Evolutionary conservation across 495 filamentous ascomycete genomes (phyloP).

Genomic region (Paragyromitra xinjiangensis): DNA sequence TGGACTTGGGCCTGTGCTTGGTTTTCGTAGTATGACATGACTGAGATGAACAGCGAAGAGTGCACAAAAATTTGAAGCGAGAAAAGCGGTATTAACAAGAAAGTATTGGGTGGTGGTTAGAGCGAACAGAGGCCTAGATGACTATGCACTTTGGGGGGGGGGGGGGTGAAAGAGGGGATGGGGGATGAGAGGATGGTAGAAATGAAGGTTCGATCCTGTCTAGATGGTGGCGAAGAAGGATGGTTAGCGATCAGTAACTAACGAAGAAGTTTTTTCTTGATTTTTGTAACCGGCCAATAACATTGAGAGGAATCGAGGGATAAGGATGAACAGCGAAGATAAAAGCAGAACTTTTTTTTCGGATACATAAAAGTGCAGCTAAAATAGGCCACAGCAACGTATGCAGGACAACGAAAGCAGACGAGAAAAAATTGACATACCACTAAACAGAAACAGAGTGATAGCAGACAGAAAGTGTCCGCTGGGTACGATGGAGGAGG

Average conservation of each 20-base stretch:
- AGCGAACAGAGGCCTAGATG: conserved; percentile 37
- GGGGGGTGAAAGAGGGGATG: conserved; percentile 44
- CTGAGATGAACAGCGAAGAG: conserved; percentile 48
- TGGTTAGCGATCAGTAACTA: conserved; percentile 46
- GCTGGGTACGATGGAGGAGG: conserved; percentile 33
- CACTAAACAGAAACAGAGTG: conserved; percentile 47
- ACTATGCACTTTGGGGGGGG: conserved; percentile 17
- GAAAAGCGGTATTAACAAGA: conserved; percentile 37
- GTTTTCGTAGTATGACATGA: conserved; percentile 92
- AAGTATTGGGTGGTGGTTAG: conserved; percentile 16
- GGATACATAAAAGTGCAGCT: conserved; percentile 47
- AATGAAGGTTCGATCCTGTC: conserved; percentile 52
- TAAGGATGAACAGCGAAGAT: conserved; percentile 49
- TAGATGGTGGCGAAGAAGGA: conserved; percentile 40
- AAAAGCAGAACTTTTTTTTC: conserved; percentile 45
- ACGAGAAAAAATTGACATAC: conserved; percentile 40
- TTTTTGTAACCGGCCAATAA: conserved; percentile 45
- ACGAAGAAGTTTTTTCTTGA: conserved; percentile 40
- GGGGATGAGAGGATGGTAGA: conserved; percentile 42
- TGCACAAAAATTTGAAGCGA: conserved; percentile 24
- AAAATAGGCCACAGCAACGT: conserved; percentile 44
- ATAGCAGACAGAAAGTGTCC: conserved; percentile 46
- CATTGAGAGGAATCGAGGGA: conserved; percentile 48
- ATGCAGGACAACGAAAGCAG: conserved; percentile 40
- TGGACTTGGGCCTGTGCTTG: conserved; percentile 69